Conservation (phyloP, 306 rosid species). For the Herpetospermum pedunculosum region DNA sequence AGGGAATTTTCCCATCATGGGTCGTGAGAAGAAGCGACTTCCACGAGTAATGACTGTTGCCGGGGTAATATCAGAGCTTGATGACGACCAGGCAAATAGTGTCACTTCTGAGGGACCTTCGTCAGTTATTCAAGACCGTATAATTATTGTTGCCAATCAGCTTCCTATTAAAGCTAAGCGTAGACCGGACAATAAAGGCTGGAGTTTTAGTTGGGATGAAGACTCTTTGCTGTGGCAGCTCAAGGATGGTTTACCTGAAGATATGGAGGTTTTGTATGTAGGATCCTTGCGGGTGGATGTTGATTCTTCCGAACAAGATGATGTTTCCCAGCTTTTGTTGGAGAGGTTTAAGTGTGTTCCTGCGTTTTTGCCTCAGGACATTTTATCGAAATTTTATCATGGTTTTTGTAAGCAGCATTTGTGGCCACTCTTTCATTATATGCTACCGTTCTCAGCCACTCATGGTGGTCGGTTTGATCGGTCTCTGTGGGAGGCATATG, state of each 20-base stretch:
- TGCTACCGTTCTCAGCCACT: conserved; percentile 49
- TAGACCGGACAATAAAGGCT: conserved; percentile 40
- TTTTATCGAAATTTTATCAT: conserved; percentile 40
- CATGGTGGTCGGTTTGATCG: conserved; percentile 60
- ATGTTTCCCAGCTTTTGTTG: conserved; percentile 43
- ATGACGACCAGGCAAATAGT: conserved; percentile 47
- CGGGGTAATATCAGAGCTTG: conserved; percentile 50
- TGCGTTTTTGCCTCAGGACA: conserved; percentile 41
- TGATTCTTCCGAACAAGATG: conserved; percentile 41
- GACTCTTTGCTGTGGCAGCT: conserved; percentile 45
- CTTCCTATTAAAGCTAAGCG: conserved; percentile 47
- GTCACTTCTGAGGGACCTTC: conserved; percentile 50
- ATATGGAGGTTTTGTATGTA: conserved; percentile 55
- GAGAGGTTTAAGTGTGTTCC: conserved; percentile 63
- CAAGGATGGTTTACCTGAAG: conserved; percentile 48
- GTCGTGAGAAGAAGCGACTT: conserved; percentile 41
- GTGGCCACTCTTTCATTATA: conserved; percentile 65
- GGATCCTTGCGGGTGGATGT: conserved; percentile 49
- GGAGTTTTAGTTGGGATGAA: conserved; percentile 60
- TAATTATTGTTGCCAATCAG: conserved; percentile 50
- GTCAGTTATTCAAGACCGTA: conserved; percentile 33
- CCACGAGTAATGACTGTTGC: conserved; percentile 50
- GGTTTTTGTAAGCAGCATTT: conserved; percentile 63
- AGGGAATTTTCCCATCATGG: conserved; percentile 45
- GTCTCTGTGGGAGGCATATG: conserved; percentile 59